These are phyloP conservation scores for Eucalyptus sp. DNA, from an alignment of 345 rosid genomes.

Conservation along the genomic window DNA sequence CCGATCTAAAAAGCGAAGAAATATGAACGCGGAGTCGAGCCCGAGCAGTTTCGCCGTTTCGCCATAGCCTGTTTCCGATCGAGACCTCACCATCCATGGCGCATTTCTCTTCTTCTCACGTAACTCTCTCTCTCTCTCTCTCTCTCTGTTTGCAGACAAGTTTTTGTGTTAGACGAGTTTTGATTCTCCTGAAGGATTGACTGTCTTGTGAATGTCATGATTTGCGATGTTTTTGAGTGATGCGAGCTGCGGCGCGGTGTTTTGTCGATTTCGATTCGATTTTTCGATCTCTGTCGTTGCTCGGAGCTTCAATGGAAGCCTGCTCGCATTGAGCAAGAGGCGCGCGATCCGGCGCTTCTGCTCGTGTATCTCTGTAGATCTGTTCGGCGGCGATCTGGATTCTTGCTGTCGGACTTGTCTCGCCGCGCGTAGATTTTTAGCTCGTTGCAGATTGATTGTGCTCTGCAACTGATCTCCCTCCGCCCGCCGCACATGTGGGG, in stretches of 20 bases:
- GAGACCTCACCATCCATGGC: not conserved
- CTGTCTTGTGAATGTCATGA: not conserved
- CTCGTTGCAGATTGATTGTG: not conserved
- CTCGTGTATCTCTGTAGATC: not conserved
- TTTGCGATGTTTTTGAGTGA: not conserved
- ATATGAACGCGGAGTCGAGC: not conserved
- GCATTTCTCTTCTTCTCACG: constrained; percentile 5
- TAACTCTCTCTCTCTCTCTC: not conserved
- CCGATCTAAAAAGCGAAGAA: not conserved
- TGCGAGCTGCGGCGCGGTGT: not conserved
- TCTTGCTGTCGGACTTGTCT: not conserved
- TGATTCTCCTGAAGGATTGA: not conserved
- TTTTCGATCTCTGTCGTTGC: not conserved
- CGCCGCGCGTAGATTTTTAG: not conserved
- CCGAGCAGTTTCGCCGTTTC: not conserved
- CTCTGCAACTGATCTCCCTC: not conserved
- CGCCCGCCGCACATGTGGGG: not conserved
- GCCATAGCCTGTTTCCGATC: not conserved
- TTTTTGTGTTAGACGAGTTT: not conserved
- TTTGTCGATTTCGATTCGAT: not conserved
- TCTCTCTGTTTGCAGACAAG: not conserved
- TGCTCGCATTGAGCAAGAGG: not conserved
- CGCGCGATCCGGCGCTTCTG: not conserved
- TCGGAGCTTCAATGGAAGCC: not conserved
- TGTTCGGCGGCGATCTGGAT: not conserved